Conservation (phyloP, 176 grass and related monocot species). For the Rhipidocladum racemiflorum region DNA sequence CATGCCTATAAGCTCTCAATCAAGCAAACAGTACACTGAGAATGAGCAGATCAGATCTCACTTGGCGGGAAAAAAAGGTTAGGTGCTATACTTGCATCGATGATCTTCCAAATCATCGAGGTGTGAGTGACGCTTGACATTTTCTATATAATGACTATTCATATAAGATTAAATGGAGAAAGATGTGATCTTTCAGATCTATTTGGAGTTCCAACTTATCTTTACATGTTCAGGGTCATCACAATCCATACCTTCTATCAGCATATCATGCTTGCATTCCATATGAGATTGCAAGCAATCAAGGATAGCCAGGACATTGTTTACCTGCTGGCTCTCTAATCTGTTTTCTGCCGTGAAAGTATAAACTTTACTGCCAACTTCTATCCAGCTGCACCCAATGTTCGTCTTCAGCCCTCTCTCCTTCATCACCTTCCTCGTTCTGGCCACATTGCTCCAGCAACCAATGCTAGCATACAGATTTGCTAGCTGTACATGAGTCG, state of each 20-base stretch:
- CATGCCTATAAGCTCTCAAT: no score
- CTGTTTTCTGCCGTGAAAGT: constrained; percentile 46
- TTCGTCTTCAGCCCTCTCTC: constrained; percentile 43
- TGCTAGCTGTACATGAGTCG: constrained; percentile 53
- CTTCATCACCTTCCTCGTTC: constrained; percentile 52
- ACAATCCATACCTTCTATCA: constrained; percentile 16
- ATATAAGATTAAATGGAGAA: neutral
- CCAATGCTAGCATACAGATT: constrained; percentile 51
- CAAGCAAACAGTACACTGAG: no score
- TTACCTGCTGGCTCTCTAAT: constrained; percentile 39
- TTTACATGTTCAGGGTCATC: constrained; percentile 1
- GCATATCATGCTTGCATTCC: constrained; percentile 27
- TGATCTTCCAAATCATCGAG: neutral
- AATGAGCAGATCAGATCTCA: no score
- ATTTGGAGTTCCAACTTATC: neutral
- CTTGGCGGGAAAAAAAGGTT: neutral
- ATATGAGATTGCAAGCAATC: constrained; percentile 48
- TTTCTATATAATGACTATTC: neutral
- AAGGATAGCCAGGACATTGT: constrained; percentile 27
- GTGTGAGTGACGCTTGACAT: neutral
- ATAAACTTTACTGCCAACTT: constrained; percentile 49
- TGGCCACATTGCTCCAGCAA: constrained; percentile 48
- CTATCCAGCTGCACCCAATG: constrained; percentile 59
- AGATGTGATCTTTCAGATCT: neutral
- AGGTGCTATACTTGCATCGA: no score